Evolutionary conservation across 2,329 filamentous ascomycete species (phyloP), one percentile per base, ranked within the genome.

Genomic region (Capronia americana): DNA sequence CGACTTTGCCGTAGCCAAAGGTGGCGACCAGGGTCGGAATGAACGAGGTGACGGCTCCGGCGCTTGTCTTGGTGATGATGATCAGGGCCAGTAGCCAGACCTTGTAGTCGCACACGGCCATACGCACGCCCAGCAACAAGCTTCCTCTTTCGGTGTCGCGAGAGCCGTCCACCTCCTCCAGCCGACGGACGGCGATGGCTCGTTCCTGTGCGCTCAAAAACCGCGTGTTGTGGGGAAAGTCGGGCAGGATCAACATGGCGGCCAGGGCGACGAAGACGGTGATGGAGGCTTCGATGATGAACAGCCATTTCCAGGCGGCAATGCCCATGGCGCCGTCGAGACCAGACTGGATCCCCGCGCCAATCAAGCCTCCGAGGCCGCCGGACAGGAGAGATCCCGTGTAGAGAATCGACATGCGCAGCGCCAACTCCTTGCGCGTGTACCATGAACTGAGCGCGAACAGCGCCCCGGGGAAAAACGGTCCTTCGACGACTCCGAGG

Each of bases 391-490:
- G 81, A 72, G 86, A 86, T 1, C 85, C 84, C 69, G 84, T 85
- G 75, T 87, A 87, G 28, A 88, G 24, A 2, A 23, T 11, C 20
- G 50, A 50, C 20, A 46, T 63, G 4, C 60, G 30, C 24, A 56
- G 38, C 8, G 34, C 51, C 20, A 61, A 20, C 56, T 76, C 74
- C 26, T 74, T 70, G 10, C 87, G 81, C 1, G 87, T 89, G 75
- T 90, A 90, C 84, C 87, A 90, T 70, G 88, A 87, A 0, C 85
- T 88, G 20, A 90, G 80, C 51, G 89, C 85, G 50, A 89, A 80
- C 10, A 89, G 79, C 0, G 86, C 86, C 50, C 90, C 78, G 0
- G 90, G 88, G 73, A 91, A 91, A 78, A 91, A 91, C 1, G 85
- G 88, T 1, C 83, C 83, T 73, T 92, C 90, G 0, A 87, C 81